Conservation (phyloP, 805 yeast genomes). For the Torulaspora microellipsoides region DNA sequence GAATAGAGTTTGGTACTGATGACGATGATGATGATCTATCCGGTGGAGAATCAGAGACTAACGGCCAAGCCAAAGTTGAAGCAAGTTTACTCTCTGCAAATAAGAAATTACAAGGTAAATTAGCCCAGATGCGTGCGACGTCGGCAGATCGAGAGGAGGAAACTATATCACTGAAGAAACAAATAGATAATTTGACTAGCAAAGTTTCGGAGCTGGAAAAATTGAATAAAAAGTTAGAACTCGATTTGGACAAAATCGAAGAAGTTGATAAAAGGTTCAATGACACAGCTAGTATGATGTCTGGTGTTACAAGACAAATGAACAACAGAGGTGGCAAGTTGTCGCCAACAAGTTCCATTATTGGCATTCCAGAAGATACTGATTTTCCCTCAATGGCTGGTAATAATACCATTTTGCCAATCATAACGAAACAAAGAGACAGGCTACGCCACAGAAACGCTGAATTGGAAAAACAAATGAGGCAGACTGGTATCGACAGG, state of each 20-base stretch:
- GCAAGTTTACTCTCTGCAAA: conserved; percentile 64
- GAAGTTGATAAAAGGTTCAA: conserved; percentile 37
- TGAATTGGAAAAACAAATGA: conserved; percentile 78
- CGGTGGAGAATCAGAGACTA: conserved; percentile 30
- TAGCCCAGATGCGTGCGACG: conserved; percentile 60
- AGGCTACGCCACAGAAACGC: conserved; percentile 78
- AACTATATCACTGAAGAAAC: conserved; percentile 39
- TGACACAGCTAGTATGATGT: conserved; percentile 61
- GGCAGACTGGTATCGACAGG: conserved; percentile 50
- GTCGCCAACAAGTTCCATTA: conserved; percentile 51
- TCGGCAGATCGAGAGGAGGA: conserved; percentile 44
- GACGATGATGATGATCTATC: conserved; percentile 33
- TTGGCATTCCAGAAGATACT: conserved; percentile 41
- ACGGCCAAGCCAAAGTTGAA: conserved; percentile 40
- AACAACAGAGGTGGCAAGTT: conserved; percentile 32
- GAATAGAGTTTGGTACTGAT: conserved; percentile 66
- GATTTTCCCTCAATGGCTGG: conserved; percentile 18
- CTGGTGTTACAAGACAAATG: conserved; percentile 47
- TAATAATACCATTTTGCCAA: conserved; percentile 61
- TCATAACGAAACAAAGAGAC: conserved; percentile 92
- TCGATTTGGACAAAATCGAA: conserved; percentile 61
- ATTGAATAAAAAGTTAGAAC: conserved; percentile 62
- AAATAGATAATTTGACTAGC: conserved; percentile 33
- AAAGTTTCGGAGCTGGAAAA: conserved; percentile 42
- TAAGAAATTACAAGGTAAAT: conserved; percentile 64